Percentiles rank a stretch among this genome's conserved stretches.
phyloP scores from a whole-genome alignment of 1,139 yeast genomes.

The Debaryomyces robertsiae region DNA sequence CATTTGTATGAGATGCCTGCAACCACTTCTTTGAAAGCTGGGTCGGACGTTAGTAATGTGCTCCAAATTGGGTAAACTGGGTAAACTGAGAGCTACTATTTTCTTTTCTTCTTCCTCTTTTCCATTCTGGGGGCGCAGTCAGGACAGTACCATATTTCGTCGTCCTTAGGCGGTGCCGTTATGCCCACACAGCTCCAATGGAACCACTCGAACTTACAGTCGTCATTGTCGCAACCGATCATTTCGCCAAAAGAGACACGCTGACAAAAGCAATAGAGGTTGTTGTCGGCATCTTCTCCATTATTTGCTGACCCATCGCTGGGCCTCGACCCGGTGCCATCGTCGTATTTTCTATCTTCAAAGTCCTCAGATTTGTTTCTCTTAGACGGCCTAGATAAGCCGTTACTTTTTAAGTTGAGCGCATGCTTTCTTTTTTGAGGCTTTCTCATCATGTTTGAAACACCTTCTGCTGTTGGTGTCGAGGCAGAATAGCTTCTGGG shows the following conservation, averaged over 20 bases:
- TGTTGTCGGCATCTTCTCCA: conserved; percentile 65
- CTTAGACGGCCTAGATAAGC: conserved; percentile 26
- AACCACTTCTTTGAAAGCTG: too few species aligned
- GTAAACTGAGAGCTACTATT: too few species aligned
- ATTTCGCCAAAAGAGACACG: conserved; percentile 86
- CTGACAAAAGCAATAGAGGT: conserved; percentile 78
- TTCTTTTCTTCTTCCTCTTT: conserved; percentile 48
- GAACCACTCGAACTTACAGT: conserved; percentile 87
- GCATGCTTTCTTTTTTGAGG: conserved; percentile 32
- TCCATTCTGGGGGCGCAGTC: conserved; percentile 58
- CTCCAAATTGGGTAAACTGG: too few species aligned
- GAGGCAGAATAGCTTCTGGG: conserved; percentile 29
- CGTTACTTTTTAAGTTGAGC: conserved; percentile 21
- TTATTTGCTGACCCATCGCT: conserved; percentile 22
- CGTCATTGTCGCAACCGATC: conserved; percentile 88
- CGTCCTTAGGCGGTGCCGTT: conserved; percentile 66
- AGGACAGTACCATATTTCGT: conserved; percentile 72
- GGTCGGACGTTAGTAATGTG: too few species aligned
- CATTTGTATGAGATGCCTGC: too few species aligned
- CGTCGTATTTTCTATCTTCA: conserved; percentile 21
- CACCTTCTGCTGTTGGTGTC: conserved; percentile 23
- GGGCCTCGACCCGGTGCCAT: conserved; percentile 11
- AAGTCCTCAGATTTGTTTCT: conserved; percentile 28
- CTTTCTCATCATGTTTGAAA: conserved; percentile 19
- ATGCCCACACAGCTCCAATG: conserved; percentile 85